Conservation (phyloP, 2,329 filamentous ascomycete species). For the Albifimbria verrucaria region DNA sequence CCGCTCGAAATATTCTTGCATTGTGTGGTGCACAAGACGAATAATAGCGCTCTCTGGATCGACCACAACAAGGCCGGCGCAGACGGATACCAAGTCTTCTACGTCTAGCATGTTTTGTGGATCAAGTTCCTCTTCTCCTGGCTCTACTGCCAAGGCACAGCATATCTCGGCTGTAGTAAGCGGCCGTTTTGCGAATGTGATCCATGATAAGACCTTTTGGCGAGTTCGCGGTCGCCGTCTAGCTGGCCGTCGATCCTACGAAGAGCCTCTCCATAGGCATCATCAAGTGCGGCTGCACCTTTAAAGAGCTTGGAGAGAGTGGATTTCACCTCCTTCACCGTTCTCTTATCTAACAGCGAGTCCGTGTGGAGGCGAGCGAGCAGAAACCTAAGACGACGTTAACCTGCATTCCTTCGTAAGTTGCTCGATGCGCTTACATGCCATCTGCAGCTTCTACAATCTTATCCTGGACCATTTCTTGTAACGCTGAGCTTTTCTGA, state of each 20-base stretch:
- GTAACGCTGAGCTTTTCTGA: neutral
- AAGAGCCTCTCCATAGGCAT: slow-evolving; percentile 4
- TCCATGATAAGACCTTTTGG: slow-evolving; percentile 3
- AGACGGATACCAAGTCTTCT: slow-evolving; percentile 30
- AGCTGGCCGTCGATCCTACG: slow-evolving; percentile 2
- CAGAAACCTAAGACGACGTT: neutral
- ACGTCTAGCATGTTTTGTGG: slow-evolving; percentile 25
- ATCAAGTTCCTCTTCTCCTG: slow-evolving; percentile 21
- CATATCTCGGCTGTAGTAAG: slow-evolving; percentile 3
- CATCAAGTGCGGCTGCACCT: neutral
- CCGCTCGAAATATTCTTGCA: slow-evolving; percentile 39
- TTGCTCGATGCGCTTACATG: neutral
- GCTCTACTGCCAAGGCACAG: slow-evolving; percentile 34
- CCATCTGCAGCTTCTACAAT: neutral
- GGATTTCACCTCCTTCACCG: neutral
- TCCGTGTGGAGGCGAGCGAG: neutral
- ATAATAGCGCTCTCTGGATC: slow-evolving; percentile 33
- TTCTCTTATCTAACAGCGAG: neutral
- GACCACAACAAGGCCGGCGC: slow-evolving; percentile 36
- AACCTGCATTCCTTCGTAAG: neutral
- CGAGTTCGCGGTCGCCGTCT: neutral
- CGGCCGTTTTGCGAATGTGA: neutral
- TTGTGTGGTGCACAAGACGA: slow-evolving; percentile 40
- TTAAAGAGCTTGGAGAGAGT: neutral
- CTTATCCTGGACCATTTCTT: neutral